Conservation (phyloP, 1,284 basidiomycete species). For the Marasmius fiardii region DNA sequence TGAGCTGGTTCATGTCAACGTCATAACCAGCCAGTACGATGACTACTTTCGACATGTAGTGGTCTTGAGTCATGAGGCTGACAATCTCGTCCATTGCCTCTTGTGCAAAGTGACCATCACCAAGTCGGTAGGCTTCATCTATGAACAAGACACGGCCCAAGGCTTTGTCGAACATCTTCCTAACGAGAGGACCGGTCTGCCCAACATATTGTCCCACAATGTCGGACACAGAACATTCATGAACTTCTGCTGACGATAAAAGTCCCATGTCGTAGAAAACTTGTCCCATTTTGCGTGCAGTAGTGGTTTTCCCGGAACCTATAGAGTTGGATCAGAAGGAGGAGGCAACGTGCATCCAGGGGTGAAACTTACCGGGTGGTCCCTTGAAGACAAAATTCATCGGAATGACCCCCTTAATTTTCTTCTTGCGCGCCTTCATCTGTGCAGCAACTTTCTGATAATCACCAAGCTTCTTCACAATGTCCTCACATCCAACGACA, state of each 20-base stretch:
- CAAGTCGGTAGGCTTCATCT: constrained; percentile 62
- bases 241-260: constrained; percentile 46
- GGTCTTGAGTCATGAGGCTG: constrained; percentile 52
- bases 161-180: constrained; percentile 52
- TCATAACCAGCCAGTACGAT: constrained; percentile 70
- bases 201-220: constrained; percentile 65
- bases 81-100: constrained; percentile 70
- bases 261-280: constrained; percentile 70
- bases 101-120: constrained; percentile 57
- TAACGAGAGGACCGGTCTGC: constrained; percentile 65
- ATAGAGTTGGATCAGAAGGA: not conserved
- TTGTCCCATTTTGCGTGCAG: constrained; percentile 50
- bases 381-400: constrained; percentile 72
- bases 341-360: not conserved
- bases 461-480: constrained; percentile 41
- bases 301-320: constrained; percentile 51
- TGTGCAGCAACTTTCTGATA: constrained; percentile 50
- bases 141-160: constrained; percentile 64
- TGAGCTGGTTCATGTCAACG: constrained; percentile 56
- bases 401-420: constrained; percentile 49
- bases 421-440: constrained; percentile 38
- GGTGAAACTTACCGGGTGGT: constrained; percentile 48
- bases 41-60: constrained; percentile 53
- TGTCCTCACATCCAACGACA: constrained; percentile 54
- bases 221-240: constrained; percentile 65